These are phyloP conservation scores for Lichtheimia corymbifera DNA, from an alignment of 371 early-diverging fungal species.

Conservation along the genomic window DNA sequence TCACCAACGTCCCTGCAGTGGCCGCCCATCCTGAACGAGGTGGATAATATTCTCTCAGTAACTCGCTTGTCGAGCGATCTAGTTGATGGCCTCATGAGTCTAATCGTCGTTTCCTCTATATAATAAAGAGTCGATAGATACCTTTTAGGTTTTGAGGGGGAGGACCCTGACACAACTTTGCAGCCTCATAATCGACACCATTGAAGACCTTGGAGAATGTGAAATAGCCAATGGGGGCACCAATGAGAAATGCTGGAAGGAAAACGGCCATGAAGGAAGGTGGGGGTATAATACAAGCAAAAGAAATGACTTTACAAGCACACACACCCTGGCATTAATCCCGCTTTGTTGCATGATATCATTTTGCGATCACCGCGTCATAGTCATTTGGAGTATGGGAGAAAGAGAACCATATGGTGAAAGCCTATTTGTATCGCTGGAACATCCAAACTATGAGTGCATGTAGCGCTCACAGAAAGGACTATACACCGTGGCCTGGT, in stretches of 20 bases:
- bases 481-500: too few relatives aligned
- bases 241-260: constrained; percentile 36
- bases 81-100: not conserved
- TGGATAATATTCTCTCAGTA: constrained; percentile 12
- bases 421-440: too few relatives aligned
- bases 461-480: too few relatives aligned
- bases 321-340: too few relatives aligned
- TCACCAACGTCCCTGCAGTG: constrained; percentile 21
- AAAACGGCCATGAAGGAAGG: constrained; percentile 33
- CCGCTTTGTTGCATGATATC: too few relatives aligned
- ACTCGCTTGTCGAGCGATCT: not conserved
- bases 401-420: too few relatives aligned
- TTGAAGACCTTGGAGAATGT: constrained; percentile 38
- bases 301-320: too few relatives aligned
- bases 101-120: too few relatives aligned
- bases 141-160: not conserved
- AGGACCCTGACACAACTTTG: constrained; percentile 13
- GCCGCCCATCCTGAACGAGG: constrained; percentile 25
- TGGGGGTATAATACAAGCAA: too few relatives aligned
- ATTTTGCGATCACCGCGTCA: too few relatives aligned
- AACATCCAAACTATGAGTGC: too few relatives aligned
- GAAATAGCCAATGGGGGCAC: constrained; percentile 41
- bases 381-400: too few relatives aligned
- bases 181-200: constrained; percentile 23
- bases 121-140: not conserved